A percentile compares a stretch with the other conserved stretches of the same genome.
phyloP scores from a whole-genome alignment of 1,284 basidiomycete species.

The Stygiomarasmius scandens region DNA sequence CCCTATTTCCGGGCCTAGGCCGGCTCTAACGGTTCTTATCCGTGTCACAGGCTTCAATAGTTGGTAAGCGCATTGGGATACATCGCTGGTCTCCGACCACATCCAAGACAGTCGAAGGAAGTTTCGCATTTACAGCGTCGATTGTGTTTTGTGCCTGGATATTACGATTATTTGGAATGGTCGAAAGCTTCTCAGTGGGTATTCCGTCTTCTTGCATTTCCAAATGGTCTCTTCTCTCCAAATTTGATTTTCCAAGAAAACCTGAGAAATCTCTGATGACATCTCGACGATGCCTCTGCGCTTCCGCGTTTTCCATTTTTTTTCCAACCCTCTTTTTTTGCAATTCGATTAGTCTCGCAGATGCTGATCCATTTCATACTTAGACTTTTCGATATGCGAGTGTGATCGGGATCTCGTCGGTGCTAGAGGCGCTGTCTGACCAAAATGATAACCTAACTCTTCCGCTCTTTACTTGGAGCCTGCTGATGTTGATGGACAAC shows the following conservation, averaged over 20 bases:
- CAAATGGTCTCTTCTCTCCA: background rate
- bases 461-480: constrained; percentile 87
- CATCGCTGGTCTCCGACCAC: constrained; percentile 83
- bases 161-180: constrained; percentile 70
- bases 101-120: constrained; percentile 92
- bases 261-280: too few relatives aligned
- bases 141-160: constrained; percentile 72
- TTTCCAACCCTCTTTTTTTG: background rate
- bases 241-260: too few relatives aligned
- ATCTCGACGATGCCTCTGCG: background rate
- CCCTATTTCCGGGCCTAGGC: constrained; percentile 3
- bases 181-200: constrained; percentile 77
- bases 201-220: constrained; percentile 9
- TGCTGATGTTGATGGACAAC: constrained; percentile 62
- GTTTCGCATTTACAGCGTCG: constrained; percentile 77
- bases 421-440: constrained; percentile 86
- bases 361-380: background rate
- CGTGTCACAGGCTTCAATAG: constrained; percentile 76
- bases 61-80: constrained; percentile 83
- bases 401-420: constrained; percentile 64
- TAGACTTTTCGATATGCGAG: constrained; percentile 58
- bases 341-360: background rate
- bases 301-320: background rate
- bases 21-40: constrained; percentile 3
- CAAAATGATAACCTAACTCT: constrained; percentile 96